Evolutionary conservation across 768 basidiomycete genomes (phyloP).

Genomic region (Xerocomus spinulosus): DNA sequence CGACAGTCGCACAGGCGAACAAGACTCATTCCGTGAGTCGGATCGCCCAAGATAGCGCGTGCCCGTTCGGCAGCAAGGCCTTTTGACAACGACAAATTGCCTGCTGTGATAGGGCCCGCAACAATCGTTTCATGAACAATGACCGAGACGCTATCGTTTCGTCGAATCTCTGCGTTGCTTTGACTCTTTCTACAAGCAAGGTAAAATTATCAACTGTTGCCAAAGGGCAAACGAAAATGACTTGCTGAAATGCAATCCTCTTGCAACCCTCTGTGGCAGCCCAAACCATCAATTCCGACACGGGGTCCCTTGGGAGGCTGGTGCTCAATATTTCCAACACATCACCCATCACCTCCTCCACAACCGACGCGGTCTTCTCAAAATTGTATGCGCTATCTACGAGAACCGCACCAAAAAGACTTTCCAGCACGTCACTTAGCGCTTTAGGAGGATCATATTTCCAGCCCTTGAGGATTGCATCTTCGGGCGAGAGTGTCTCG

Average conservation of each 20-base stretch:
- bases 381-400: constrained; percentile 76
- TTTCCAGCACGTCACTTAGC: constrained; percentile 80
- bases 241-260: constrained; percentile 44
- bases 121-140: constrained; percentile 54
- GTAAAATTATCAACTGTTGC: neutral
- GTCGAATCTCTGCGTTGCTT: constrained; percentile 40
- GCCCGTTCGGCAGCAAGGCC: constrained; percentile 65
- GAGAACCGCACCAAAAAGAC: constrained; percentile 77
- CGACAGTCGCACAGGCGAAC: constrained; percentile 40
- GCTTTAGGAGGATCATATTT: constrained; percentile 83
- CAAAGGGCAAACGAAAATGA: constrained; percentile 5
- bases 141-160: constrained; percentile 51
- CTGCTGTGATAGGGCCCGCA: constrained; percentile 56
- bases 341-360: constrained; percentile 62
- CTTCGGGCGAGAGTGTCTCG: constrained; percentile 47
- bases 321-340: constrained; percentile 58
- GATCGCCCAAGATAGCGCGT: constrained; percentile 46
- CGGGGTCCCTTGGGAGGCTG: constrained; percentile 62
- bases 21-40: constrained; percentile 42
- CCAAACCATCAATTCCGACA: constrained; percentile 69
- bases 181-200: constrained; percentile 35
- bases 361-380: constrained; percentile 57
- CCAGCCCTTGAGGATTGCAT: constrained; percentile 71
- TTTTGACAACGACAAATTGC: constrained; percentile 58
- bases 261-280: constrained; percentile 54